phyloP scores from a whole-genome alignment of 192 early-diverging fungal species.

The Geranomyces michiganensis region DNA sequence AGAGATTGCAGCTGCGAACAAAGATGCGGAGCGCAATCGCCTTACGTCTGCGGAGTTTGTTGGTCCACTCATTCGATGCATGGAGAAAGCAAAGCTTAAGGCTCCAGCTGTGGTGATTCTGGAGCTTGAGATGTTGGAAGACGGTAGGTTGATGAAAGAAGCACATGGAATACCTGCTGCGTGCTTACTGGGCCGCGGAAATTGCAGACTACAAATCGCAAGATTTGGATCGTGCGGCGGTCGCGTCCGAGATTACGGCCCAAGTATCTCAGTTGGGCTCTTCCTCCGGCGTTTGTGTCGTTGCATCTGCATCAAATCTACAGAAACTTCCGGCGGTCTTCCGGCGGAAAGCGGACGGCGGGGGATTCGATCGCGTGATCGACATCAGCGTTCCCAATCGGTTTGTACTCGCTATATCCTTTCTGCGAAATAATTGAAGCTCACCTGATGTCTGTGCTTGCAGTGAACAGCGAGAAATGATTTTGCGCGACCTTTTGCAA shows the following conservation, averaged over 20 bases:
- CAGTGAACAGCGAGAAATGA: slow-evolving; percentile 25
- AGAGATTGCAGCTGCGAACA: slow-evolving; percentile 10
- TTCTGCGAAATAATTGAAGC: background rate
- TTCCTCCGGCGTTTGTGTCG: slow-evolving; percentile 22
- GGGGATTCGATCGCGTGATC: slow-evolving; percentile 32
- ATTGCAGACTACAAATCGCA: slow-evolving; percentile 17
- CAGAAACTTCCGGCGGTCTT: slow-evolving; percentile 3
- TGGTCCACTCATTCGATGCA: slow-evolving; percentile 35
- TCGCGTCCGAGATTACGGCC: slow-evolving; percentile 21
- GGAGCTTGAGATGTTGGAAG: slow-evolving; percentile 51
- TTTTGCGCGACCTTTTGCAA: background rate
- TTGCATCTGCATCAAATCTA: slow-evolving; percentile 13
- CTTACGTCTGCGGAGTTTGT: slow-evolving; percentile 29
- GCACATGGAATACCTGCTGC: background rate
- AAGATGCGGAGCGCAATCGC: background rate
- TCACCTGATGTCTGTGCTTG: background rate
- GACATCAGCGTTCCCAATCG: slow-evolving; percentile 15
- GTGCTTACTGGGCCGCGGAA: background rate
- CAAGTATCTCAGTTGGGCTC: slow-evolving; percentile 8
- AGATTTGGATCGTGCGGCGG: slow-evolving; percentile 26
- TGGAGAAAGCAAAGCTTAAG: slow-evolving; percentile 44
- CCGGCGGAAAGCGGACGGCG: slow-evolving; percentile 11
- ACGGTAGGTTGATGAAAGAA: slow-evolving; percentile 29
- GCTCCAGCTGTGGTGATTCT: slow-evolving; percentile 56
- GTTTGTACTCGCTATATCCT: slow-evolving; percentile 6